phyloP scores from a whole-genome alignment of 2,329 filamentous ascomycete species.

The Hirsutella thompsonii region DNA sequence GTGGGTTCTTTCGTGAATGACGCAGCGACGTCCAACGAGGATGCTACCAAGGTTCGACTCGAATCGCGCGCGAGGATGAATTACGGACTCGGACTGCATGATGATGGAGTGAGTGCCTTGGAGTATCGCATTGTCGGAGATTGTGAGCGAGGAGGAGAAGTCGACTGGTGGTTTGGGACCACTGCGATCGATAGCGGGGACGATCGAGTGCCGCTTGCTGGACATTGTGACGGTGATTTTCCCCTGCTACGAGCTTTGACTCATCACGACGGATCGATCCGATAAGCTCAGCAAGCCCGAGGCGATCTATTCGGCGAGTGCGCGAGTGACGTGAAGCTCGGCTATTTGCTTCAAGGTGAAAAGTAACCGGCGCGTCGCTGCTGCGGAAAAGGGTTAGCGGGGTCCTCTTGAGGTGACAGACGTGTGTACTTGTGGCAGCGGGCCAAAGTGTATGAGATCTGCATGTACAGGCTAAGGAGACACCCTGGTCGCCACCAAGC shows the following conservation, averaged over 20 bases:
- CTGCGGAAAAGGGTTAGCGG: not conserved
- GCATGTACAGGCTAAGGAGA: not conserved
- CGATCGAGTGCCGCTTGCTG: slow-evolving; percentile 42
- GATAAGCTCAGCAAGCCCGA: not conserved
- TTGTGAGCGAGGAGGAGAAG: slow-evolving; percentile 46
- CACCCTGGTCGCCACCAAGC: not conserved
- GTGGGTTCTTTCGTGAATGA: slow-evolving; percentile 59
- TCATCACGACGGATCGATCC: too few relatives aligned
- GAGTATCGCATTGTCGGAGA: slow-evolving; percentile 49
- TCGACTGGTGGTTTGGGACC: slow-evolving; percentile 48
- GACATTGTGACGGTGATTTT: slow-evolving; percentile 17
- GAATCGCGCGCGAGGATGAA: slow-evolving; percentile 78
- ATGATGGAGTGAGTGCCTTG: slow-evolving; percentile 66
- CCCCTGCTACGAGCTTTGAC: too few relatives aligned
- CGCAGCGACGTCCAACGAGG: slow-evolving; percentile 66
- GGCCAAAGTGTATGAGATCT: not conserved
- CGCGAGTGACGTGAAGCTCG: too few relatives aligned
- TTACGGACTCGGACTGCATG: slow-evolving; percentile 61
- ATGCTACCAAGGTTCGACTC: slow-evolving; percentile 70
- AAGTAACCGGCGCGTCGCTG: not conserved
- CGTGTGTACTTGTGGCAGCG: not conserved
- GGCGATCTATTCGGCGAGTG: too few relatives aligned
- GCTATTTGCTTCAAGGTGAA: too few relatives aligned
- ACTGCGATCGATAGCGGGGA: slow-evolving; percentile 37
- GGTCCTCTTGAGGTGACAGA: not conserved